These are phyloP conservation scores for Boletales sp. DNA, from an alignment of 768 basidiomycete species.

Conservation along the genomic window DNA sequence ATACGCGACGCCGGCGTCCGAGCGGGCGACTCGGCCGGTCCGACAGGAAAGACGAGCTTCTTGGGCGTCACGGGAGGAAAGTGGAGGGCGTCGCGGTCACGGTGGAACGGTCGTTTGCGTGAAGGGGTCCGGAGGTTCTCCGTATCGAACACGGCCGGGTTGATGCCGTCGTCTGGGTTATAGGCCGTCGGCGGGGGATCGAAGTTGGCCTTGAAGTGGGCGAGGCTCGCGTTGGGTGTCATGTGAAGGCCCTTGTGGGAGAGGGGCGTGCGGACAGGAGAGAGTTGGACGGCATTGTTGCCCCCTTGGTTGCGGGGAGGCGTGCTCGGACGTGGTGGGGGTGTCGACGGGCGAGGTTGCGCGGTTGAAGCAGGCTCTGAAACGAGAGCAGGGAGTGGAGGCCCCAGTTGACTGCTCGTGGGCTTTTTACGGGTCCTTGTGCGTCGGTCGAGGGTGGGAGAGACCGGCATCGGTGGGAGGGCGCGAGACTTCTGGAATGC, in stretches of 20 bases:
- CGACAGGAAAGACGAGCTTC: conserved; percentile 34
- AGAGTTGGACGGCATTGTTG: conserved; percentile 40
- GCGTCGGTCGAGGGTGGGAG: conserved; percentile 44
- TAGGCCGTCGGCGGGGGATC: conserved; percentile 52
- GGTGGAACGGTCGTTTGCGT: conserved; percentile 36
- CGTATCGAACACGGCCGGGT: conserved; percentile 35
- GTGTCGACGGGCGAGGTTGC: conserved; percentile 23
- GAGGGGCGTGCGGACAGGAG: conserved; percentile 61
- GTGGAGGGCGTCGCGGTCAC: conserved; percentile 17
- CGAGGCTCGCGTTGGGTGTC: conserved; percentile 63
- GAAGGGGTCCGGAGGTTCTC: conserved; percentile 44
- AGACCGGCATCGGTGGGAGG: conserved; percentile 42
- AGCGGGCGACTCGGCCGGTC: conserved; percentile 40
- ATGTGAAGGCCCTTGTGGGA: conserved; percentile 67
- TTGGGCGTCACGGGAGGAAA: conserved; percentile 43
- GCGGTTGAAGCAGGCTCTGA: conserved; percentile 19
- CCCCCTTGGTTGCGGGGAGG: conserved; percentile 31
- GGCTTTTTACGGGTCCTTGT: conserved; percentile 20
- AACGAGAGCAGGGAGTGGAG: conserved; percentile 25
- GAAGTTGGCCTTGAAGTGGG: conserved; percentile 64
- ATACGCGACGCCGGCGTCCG: conserved; percentile 48
- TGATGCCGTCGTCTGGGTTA: conserved; percentile 29
- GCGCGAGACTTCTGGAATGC: conserved; percentile 32
- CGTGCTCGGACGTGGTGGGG: conserved; percentile 39
- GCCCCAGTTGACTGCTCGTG: conserved; percentile 11